phyloP scores from a whole-genome alignment of 345 rosid genomes.

The Aquilaria malaccensis region DNA sequence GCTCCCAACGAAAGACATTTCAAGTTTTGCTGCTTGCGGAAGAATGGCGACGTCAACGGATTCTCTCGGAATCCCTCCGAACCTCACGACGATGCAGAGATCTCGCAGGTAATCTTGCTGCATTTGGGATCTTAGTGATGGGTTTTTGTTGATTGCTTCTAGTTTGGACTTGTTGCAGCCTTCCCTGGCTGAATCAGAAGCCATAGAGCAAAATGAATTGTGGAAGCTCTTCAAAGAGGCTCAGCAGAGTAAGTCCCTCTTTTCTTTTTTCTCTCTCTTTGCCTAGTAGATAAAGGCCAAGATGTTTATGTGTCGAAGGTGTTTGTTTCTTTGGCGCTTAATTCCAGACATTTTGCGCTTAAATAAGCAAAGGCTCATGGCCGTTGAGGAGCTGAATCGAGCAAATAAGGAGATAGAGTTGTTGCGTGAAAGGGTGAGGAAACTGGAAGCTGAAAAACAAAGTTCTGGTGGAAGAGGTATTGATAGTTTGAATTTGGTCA shows the following conservation, averaged over 20 bases:
- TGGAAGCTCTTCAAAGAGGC: slow-evolving; percentile 73
- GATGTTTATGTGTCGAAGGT: not conserved
- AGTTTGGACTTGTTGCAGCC: slow-evolving; percentile 25
- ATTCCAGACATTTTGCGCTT: slow-evolving; percentile 54
- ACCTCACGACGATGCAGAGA: slow-evolving; percentile 26
- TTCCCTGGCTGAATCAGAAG: slow-evolving; percentile 25
- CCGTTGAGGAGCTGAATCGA: slow-evolving; percentile 51
- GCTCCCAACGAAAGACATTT: not conserved
- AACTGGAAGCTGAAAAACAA: slow-evolving; percentile 35
- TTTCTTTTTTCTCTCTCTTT: no score
- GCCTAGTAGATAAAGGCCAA: not conserved
- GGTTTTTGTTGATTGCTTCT: slow-evolving; percentile 14
- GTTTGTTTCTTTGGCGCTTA: not conserved
- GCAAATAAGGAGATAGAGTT: slow-evolving; percentile 42
- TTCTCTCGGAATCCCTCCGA: slow-evolving; percentile 18
- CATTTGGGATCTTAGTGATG: not conserved
- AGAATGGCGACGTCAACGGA: slow-evolving; percentile 31
- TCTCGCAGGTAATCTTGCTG: slow-evolving; percentile 29
- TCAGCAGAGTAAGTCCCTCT: slow-evolving; percentile 44
- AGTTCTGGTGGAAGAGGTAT: slow-evolving; percentile 32
- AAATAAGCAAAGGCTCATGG: slow-evolving; percentile 58
- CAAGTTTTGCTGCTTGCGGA: slow-evolving; percentile 3
- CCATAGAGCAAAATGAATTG: slow-evolving; percentile 31
- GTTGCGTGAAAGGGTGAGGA: slow-evolving; percentile 44
- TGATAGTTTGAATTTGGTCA: not conserved